A percentile compares a stretch with the other conserved stretches of the same genome.
These are phyloP conservation scores for Inosperma sp. DNA, from an alignment of 768 basidiomycete species.

Conservation along the genomic window DNA sequence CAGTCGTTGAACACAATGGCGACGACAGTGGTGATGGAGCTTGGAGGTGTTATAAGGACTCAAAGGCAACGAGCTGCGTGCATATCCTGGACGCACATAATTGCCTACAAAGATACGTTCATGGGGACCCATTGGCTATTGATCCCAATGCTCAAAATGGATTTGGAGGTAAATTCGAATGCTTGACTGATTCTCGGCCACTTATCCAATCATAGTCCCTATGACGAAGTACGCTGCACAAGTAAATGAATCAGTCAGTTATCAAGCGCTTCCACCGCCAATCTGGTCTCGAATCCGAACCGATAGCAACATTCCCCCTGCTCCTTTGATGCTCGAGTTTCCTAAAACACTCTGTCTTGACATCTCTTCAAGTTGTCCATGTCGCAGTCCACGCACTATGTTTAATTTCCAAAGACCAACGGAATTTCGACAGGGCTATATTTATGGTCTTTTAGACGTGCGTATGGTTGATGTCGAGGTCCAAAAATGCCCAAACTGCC, in stretches of 20 bases:
- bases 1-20: constrained; percentile 11
- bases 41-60: constrained; percentile 12
- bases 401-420: background rate
- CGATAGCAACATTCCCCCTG: constrained; percentile 1
- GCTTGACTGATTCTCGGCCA: background rate
- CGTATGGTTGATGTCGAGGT: constrained; percentile 8
- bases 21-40: constrained; percentile 9
- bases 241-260: constrained; percentile 11
- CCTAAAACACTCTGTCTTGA: constrained; percentile 7
- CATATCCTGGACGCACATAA: constrained; percentile 9
- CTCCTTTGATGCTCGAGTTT: background rate
- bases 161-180: background rate
- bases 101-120: constrained; percentile 7
- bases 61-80: background rate
- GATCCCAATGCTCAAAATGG: background rate
- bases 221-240: background rate
- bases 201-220: background rate
- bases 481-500: constrained; percentile 16
- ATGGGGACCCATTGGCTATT: background rate
- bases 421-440: constrained; percentile 1
- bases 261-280: constrained; percentile 13
- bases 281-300: constrained; percentile 11
- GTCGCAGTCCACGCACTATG: constrained; percentile 1
- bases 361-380: constrained; percentile 11
- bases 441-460: constrained; percentile 14